Conservation (phyloP, 768 basidiomycete genomes). For the Boletus edulis region DNA sequence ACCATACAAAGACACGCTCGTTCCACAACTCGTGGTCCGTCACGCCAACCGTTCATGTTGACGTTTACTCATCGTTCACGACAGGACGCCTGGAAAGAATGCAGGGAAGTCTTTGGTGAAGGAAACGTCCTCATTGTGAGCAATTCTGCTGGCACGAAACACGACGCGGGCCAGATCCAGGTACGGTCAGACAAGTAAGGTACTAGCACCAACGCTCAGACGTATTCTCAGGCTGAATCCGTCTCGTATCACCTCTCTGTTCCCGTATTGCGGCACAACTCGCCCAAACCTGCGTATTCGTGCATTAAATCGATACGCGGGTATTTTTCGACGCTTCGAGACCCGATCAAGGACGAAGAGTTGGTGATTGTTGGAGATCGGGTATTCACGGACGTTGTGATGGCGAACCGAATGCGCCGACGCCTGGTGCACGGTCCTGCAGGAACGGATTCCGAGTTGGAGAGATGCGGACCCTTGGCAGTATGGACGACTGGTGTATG, state of each 20-base stretch:
- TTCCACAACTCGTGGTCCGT: constrained; percentile 72
- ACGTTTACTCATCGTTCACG: background rate
- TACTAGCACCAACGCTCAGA: background rate
- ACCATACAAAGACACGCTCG: constrained; percentile 72
- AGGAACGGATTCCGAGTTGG: background rate
- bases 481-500: constrained; percentile 74
- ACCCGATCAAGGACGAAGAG: constrained; percentile 58
- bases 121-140: constrained; percentile 86
- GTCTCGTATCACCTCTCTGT: constrained; percentile 73
- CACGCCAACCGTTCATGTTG: too few species aligned
- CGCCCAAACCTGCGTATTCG: constrained; percentile 76
- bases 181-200: constrained; percentile 39
- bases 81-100: constrained; percentile 77
- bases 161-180: constrained; percentile 77
- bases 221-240: constrained; percentile 70
- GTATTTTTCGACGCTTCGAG: constrained; percentile 67
- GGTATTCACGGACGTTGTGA: constrained; percentile 85
- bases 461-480: constrained; percentile 50
- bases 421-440: background rate
- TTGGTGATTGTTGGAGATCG: constrained; percentile 89
- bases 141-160: constrained; percentile 86
- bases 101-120: constrained; percentile 69
- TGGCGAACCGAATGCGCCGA: constrained; percentile 70
- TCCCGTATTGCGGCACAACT: constrained; percentile 77
- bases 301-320: constrained; percentile 68